Evolutionary conservation across 495 filamentous ascomycete species (phyloP).

Genomic region (Hypoxylon intermedium): DNA sequence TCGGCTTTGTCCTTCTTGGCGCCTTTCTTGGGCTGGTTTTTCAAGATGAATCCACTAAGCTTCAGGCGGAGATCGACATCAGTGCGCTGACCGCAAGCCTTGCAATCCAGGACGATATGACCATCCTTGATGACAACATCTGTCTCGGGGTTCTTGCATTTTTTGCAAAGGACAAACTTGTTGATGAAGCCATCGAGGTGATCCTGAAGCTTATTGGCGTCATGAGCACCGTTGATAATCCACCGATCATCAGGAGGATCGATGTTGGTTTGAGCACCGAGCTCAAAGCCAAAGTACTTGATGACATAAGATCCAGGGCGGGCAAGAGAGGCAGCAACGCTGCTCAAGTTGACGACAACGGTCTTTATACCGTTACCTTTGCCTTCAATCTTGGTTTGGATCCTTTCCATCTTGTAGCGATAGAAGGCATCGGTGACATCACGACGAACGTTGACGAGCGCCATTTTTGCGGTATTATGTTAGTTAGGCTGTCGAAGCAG

Average conservation of each 20-base stretch:
- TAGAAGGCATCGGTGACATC: slow-evolving; percentile 99
- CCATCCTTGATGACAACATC: slow-evolving; percentile 93
- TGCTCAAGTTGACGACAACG: slow-evolving; percentile 95
- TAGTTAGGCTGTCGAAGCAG: slow-evolving; percentile 33
- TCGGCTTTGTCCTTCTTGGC: slow-evolving; percentile 91
- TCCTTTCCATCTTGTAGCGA: slow-evolving; percentile 99
- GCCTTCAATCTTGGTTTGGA: slow-evolving; percentile 99
- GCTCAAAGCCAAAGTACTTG: slow-evolving; percentile 99
- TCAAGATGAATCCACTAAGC: slow-evolving; percentile 95
- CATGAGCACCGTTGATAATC: slow-evolving; percentile 99
- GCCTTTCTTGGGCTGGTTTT: slow-evolving; percentile 87
- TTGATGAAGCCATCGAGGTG: slow-evolving; percentile 97
- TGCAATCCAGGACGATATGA: slow-evolving; percentile 91
- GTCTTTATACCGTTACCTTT: slow-evolving; percentile 99
- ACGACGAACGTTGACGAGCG: slow-evolving; percentile 93
- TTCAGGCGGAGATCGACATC: slow-evolving; percentile 93
- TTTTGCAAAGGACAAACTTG: slow-evolving; percentile 98
- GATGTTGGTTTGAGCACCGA: slow-evolving; percentile 96
- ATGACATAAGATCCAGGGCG: slow-evolving; percentile 94
- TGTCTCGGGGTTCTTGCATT: slow-evolving; percentile 99
- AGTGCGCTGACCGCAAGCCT: slow-evolving; percentile 92
- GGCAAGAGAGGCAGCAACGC: slow-evolving; percentile 89
- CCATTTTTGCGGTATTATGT: slow-evolving; percentile 58
- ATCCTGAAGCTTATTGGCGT: slow-evolving; percentile 94
- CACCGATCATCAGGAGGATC: slow-evolving; percentile 97